Base-by-base conservation (phyloP, 2,329 filamentous ascomycete genomes). In the Chrysosporium keratinophilum region DNA sequence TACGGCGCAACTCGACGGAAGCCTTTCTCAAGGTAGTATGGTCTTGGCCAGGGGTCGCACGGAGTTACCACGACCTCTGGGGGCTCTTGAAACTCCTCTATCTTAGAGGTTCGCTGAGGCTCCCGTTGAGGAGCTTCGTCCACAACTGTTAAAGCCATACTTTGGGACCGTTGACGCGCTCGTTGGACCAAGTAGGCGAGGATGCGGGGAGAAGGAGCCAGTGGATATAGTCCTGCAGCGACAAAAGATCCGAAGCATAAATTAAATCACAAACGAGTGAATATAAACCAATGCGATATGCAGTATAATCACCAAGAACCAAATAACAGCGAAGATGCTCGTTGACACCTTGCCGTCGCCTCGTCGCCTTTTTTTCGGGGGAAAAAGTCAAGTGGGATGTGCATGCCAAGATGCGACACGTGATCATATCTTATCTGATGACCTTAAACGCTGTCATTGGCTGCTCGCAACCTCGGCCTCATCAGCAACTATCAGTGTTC, bases 1-100 rank as follows among this genome's bases (percentile, higher is more conserved):
- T 98, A 97, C 2, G 91, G 91, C 42, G 78, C 78, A 33, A 96
- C 85, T 59, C 88, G 83, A 49, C 90, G 84, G 57, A 98, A 74
- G 7, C 87, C 89, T 61, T 85, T 84, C 62, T 95, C 85, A 58
- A 95, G 76, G 63, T 85, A 85, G 71, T 96, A 97, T 0, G 88
- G 89, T 54, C 75, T 73, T 45, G 80, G 79, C 76, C 78, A 82
- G 1, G 79, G 79, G 23, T 61, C 59, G 40, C 67, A 67, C 9
- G 67, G 67, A 2, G 66, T 68, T 17, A 66, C 58, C 12, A 56
- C 57, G 31, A 66, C 65, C 45, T 64, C 62, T 5, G 65, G 62
- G 12, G 63, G 60, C 23, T 61, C 52, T 57, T 62, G 52, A 17
- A 63, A 56, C 3, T 61, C 58, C 20, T 66, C 63, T 14, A 64